Evolutionary conservation across 2,329 filamentous ascomycete species (phyloP).

Genomic region (Cercospora citrullina): DNA sequence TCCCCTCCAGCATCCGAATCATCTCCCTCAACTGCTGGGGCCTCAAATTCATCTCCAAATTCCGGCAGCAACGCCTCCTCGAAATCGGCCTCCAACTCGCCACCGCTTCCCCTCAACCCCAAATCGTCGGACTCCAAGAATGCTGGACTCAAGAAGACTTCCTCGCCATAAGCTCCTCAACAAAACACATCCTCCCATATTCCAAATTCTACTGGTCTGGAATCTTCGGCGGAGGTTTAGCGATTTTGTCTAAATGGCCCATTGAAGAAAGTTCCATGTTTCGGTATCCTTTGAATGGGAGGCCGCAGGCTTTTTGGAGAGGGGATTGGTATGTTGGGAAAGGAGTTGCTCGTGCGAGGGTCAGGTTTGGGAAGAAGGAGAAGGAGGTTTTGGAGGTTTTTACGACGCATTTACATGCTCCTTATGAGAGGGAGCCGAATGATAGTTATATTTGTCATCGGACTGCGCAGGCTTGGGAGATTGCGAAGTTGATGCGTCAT

Average conservation of each 20-base stretch:
- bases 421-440: conserved; percentile 75
- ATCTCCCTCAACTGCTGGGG: conserved; percentile 97
- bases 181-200: conserved; percentile 74
- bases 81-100: conserved; percentile 85
- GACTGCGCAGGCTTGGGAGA: conserved; percentile 91
- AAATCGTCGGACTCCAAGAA: conserved; percentile 93
- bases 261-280: conserved; percentile 87
- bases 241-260: conserved; percentile 87
- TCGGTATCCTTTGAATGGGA: conserved; percentile 84
- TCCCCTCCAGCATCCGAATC: conserved; percentile 61
- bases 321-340: conserved; percentile 98
- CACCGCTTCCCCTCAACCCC: conserved; percentile 63
- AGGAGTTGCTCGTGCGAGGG: conserved; percentile 79
- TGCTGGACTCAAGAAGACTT: conserved; percentile 90
- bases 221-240: conserved; percentile 84
- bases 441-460: conserved; percentile 90
- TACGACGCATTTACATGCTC: conserved; percentile 82
- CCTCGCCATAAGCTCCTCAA: conserved; percentile 71
- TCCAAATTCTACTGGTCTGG: conserved; percentile 92
- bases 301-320: conserved; percentile 88
- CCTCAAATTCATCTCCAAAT: conserved; percentile 78
- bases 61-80: conserved; percentile 72
- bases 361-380: conserved; percentile 65
- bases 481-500: conserved; percentile 81
- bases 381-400: conserved; percentile 82